phyloP scores from a whole-genome alignment of 202 grass and related monocot genomes.

The Panicum hallii region DNA sequence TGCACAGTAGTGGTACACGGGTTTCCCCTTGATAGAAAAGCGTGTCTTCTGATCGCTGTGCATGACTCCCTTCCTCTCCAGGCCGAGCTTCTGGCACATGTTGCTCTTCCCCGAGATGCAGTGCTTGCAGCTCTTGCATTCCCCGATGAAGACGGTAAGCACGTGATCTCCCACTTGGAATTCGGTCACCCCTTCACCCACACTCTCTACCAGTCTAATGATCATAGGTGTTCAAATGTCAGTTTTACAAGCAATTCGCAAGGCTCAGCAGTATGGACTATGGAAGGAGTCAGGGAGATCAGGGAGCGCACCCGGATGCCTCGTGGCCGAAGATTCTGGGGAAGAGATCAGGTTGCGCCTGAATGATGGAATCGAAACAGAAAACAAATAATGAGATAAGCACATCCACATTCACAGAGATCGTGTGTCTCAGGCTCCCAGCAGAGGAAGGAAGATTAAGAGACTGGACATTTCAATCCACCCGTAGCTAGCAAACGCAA shows the following conservation, averaged over 20 bases:
- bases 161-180: constrained; percentile 72
- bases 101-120: constrained; percentile 88
- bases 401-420: neutral
- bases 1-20: constrained; percentile 86
- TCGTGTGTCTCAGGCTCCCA: neutral
- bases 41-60: constrained; percentile 86
- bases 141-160: constrained; percentile 95
- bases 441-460: neutral
- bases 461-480: neutral
- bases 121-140: constrained; percentile 86
- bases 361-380: constrained; percentile 22
- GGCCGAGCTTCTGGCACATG: constrained; percentile 91
- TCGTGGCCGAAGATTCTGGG: constrained; percentile 94
- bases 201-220: constrained; percentile 78
- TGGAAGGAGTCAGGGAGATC: neutral
- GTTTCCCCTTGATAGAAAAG: constrained; percentile 67
- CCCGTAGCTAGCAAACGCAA: neutral
- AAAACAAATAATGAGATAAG: constrained; percentile 14
- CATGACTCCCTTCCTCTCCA: constrained; percentile 93
- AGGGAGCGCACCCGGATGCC: constrained; percentile 75
- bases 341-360: constrained; percentile 82
- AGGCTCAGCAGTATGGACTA: constrained; percentile 1
- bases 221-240: neutral
- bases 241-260: neutral
- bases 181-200: constrained; percentile 80